phyloP scores from a whole-genome alignment of 345 rosid species.

The Eucalyptus regnans region DNA sequence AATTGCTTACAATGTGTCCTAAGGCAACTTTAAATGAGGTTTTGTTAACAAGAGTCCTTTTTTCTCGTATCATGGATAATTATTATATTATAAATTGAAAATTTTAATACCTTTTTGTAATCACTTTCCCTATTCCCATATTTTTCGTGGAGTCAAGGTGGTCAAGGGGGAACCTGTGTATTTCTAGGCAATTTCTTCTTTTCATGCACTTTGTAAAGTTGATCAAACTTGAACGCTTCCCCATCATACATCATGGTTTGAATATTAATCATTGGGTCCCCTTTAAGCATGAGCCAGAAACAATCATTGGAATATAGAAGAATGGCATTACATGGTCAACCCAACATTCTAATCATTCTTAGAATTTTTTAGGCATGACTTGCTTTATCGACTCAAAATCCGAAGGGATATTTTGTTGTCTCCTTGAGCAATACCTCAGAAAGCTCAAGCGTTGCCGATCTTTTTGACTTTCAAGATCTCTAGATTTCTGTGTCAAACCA shows the following conservation, averaged over 20 bases:
- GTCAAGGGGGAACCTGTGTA: not conserved
- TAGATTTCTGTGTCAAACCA: not conserved
- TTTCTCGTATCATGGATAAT: not conserved
- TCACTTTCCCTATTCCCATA: not conserved
- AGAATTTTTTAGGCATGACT: conserved; percentile 1
- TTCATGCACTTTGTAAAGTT: not conserved
- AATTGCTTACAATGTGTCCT: not conserved
- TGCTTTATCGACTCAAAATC: not conserved
- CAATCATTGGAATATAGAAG: not conserved
- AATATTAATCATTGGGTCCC: not conserved
- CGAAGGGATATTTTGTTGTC: not conserved
- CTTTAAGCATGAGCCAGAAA: not conserved
- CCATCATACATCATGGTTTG: not conserved
- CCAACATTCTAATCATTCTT: not conserved
- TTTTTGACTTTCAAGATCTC: not conserved
- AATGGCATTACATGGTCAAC: not conserved
- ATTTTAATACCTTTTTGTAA: not conserved
- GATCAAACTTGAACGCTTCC: not conserved
- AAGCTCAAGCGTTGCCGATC: not conserved
- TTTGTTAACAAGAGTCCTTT: not conserved
- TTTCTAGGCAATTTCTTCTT: not conserved
- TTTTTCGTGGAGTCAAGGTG: not conserved
- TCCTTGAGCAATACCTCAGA: not conserved
- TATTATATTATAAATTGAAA: not conserved
- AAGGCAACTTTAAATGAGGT: not conserved